Conservation (phyloP, 2,329 filamentous ascomycete genomes). For the Hirsutella thompsonii region DNA sequence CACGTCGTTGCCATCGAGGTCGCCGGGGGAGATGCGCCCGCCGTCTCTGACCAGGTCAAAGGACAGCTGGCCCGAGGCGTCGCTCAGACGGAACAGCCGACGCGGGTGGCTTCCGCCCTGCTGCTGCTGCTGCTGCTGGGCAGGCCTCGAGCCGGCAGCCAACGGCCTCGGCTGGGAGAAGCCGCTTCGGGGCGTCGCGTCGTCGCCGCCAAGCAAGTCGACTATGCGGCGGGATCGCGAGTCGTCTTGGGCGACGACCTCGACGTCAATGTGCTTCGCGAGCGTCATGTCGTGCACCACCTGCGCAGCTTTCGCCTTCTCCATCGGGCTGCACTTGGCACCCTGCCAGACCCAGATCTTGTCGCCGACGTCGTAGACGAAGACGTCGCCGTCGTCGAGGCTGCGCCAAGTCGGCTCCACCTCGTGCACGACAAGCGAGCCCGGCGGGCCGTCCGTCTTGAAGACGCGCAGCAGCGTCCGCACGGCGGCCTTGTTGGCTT, state of each 20-base stretch:
- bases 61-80: conserved; percentile 41
- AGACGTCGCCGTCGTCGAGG: conserved; percentile 53
- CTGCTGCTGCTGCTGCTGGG: neutral
- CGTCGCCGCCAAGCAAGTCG: conserved; percentile 38
- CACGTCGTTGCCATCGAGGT: conserved; percentile 46
- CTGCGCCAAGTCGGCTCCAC: conserved; percentile 48
- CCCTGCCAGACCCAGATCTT: conserved; percentile 65
- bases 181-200: conserved; percentile 21
- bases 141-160: neutral
- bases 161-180: conserved; percentile 31
- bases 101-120: conserved; percentile 10
- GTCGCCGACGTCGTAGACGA: conserved; percentile 46
- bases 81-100: conserved; percentile 49
- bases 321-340: conserved; percentile 50
- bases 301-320: conserved; percentile 55
- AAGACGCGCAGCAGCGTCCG: conserved; percentile 48
- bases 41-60: conserved; percentile 49
- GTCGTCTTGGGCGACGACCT: conserved; percentile 51
- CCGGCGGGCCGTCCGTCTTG: conserved; percentile 36
- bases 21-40: conserved; percentile 24
- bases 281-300: conserved; percentile 52
- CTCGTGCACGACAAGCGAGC: conserved; percentile 50
- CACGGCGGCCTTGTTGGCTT: conserved; percentile 24
- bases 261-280: conserved; percentile 51
- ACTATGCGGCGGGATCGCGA: conserved; percentile 40